phyloP scores from a whole-genome alignment of 306 rosid species.

The Trifolium fragiferum region DNA sequence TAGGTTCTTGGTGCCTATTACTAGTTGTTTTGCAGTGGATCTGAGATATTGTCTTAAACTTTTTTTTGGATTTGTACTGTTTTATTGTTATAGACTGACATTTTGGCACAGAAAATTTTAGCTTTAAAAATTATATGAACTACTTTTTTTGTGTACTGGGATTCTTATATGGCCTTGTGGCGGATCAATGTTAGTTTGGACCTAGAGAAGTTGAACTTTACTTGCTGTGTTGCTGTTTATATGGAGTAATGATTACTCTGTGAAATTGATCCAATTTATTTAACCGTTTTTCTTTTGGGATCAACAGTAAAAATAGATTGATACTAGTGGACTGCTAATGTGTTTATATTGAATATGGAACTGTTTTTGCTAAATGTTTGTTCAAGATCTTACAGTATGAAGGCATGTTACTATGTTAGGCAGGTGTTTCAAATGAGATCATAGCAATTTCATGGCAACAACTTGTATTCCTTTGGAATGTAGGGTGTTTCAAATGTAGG shows the following conservation, averaged over 20 bases:
- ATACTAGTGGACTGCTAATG: background rate
- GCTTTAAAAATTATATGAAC: constrained; percentile 44
- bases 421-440: too few relatives aligned
- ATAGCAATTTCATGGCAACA: too few relatives aligned
- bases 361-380: background rate
- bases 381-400: background rate
- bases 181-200: constrained; percentile 32
- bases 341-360: background rate
- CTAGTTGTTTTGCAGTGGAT: constrained; percentile 56
- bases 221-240: constrained; percentile 25
- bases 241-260: constrained; percentile 7
- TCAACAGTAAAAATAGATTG: background rate
- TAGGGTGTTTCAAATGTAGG: too few relatives aligned
- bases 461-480: too few relatives aligned
- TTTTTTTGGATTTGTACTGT: constrained; percentile 50
- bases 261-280: constrained; percentile 11
- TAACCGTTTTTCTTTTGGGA: constrained; percentile 11
- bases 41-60: constrained; percentile 48
- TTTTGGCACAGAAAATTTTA: constrained; percentile 49
- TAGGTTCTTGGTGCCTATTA: constrained; percentile 48
- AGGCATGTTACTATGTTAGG: too few relatives aligned
- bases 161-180: constrained; percentile 37
- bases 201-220: constrained; percentile 37
- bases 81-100: constrained; percentile 51
- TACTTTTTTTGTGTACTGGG: constrained; percentile 44